A percentile compares a stretch with the other conserved stretches of the same genome.
Conservation (phyloP, 2,329 filamentous ascomycete species). For the Sporothrix luriei region DNA sequence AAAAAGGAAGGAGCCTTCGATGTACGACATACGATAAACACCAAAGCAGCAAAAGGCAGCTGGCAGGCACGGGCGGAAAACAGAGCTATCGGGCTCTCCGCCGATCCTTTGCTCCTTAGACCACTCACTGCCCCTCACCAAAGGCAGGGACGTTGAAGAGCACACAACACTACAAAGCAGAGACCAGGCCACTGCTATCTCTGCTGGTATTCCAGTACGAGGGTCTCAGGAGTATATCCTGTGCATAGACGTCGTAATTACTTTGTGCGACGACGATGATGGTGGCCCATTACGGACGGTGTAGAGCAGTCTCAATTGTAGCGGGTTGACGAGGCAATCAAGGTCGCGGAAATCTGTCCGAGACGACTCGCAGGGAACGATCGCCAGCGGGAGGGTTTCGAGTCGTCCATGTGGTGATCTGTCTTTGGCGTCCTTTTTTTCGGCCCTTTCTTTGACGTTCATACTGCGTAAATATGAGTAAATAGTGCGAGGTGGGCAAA, state of each 20-base stretch:
- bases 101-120: background rate
- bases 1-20: conserved; percentile 5
- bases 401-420: background rate
- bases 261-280: conserved; percentile 6
- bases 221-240: background rate
- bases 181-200: background rate
- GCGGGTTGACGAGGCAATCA: conserved; percentile 5
- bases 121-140: background rate
- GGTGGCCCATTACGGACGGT: background rate
- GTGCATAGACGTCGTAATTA: too few species aligned
- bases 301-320: conserved; percentile 1
- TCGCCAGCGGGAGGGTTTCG: conserved; percentile 1
- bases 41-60: conserved; percentile 14
- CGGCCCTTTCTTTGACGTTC: background rate
- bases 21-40: background rate
- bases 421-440: background rate
- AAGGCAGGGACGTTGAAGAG: conserved; percentile 1
- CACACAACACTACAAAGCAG: conserved; percentile 1
- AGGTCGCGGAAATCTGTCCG: background rate
- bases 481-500: background rate
- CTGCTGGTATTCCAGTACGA: background rate
- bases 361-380: conserved; percentile 9
- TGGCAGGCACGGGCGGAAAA: conserved; percentile 6
- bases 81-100: background rate
- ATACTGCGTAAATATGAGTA: too few species aligned